phyloP scores from a whole-genome alignment of 495 filamentous ascomycete species.

The Aspergillus ostianus region DNA sequence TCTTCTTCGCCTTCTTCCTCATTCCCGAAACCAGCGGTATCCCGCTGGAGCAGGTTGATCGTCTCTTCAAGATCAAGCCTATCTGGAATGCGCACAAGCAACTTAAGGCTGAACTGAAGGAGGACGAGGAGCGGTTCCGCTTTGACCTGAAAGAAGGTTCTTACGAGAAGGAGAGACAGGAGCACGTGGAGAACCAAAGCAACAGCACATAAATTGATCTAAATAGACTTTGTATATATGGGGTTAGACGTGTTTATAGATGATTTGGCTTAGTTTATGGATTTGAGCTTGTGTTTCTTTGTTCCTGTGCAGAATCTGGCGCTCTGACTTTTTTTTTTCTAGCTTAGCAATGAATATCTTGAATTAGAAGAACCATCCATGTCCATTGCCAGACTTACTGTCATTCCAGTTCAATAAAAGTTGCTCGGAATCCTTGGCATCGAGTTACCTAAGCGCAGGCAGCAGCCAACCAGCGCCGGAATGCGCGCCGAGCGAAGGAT shows the following conservation, averaged over 20 bases:
- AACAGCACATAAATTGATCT: neutral
- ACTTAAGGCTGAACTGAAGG: constrained; percentile 28
- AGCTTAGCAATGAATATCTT: too few species aligned
- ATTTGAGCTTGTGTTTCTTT: neutral
- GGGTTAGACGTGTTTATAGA: neutral
- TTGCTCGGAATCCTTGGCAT: too few species aligned
- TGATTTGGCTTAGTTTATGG: neutral
- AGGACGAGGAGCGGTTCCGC: constrained; percentile 38
- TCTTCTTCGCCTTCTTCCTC: constrained; percentile 64
- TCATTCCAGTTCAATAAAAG: too few species aligned
- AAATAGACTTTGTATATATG: neutral
- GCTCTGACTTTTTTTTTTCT: neutral
- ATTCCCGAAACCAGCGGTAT: constrained; percentile 65
- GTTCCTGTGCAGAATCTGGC: neutral
- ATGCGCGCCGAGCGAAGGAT: neutral
- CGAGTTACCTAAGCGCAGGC: neutral
- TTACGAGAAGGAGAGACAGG: constrained; percentile 14
- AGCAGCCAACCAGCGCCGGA: neutral
- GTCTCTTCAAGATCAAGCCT: constrained; percentile 57
- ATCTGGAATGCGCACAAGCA: constrained; percentile 51
- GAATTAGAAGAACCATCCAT: too few species aligned
- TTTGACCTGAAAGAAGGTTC: constrained; percentile 31
- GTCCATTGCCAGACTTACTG: too few species aligned
- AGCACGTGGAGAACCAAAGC: constrained; percentile 5
- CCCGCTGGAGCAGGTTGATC: constrained; percentile 49